Base-by-base conservation (phyloP, 2,329 filamentous ascomycete species). In the Periconia digitata region DNA sequence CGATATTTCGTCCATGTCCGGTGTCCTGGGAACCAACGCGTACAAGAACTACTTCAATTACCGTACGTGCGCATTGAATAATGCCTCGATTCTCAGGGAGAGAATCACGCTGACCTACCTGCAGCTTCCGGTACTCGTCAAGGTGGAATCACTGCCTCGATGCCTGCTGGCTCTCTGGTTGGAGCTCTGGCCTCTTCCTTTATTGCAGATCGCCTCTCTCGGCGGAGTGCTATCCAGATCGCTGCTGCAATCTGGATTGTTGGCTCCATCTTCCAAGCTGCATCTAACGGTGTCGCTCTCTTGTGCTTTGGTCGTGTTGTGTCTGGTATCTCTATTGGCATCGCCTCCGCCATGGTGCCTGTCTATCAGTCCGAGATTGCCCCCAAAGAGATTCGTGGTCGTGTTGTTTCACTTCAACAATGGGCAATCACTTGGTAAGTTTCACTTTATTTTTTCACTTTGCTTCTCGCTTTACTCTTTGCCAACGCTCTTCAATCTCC, bases 351-450 rank as follows among this genome's bases (percentile, higher is more conserved):
- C 40, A 95, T 96, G 58, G 90, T 96, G 1, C 92, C 92, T 0
- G 88, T 96, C 39, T 96, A 95, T 68, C 91, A 96, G 69, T 92
- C 91, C 38, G 92, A 96, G 69, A 95, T 96, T 16, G 71, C 72
- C 2, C 70, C 71, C 13, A 72, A 72, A 49, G 62, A 71, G 15
- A 74, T 74, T 24, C 67, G 72, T 44, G 84, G 84, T 7, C 76
- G 83, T 10, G 78, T 86, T 2, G 81, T 88, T 15, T 80, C 79
- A 2, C 71, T 86, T 3, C 85, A 89, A 59, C 85, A 88, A 64
- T 86, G 84, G 82, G 84, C 83, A 22, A 87, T 89, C 37, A 87
- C 84, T 1, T 86, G 84, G 82, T 74, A 48, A 58, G 73, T 23
- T 63, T 41, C 34, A 20, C 40, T 71, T 8, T 13, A 16, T 17